A percentile compares a stretch with the other conserved stretches of the same genome.
Evolutionary conservation across 257 asterid genomes (phyloP).

Genomic region (Apocynum venetum): DNA sequence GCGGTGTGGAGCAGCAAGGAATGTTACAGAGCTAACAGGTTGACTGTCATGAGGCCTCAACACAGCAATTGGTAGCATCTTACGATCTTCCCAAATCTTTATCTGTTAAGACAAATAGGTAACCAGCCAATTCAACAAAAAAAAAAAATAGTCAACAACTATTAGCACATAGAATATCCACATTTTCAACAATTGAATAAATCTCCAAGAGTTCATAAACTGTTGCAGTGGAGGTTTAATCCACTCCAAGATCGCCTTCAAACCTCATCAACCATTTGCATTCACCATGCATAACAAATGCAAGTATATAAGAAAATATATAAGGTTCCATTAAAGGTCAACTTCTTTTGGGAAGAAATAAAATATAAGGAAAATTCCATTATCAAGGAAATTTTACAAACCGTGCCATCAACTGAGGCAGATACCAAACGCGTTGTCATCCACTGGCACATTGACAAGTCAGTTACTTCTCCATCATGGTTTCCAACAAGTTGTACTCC

Average conservation of each 20-base stretch:
- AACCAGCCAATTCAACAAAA: constrained; percentile 1
- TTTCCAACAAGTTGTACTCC: constrained; percentile 92
- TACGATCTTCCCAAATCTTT: constrained; percentile 95
- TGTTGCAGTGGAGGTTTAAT: not conserved
- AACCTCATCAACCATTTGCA: not conserved
- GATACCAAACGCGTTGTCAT: constrained; percentile 97
- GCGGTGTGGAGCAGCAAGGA: constrained; percentile 74
- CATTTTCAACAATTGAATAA: not conserved
- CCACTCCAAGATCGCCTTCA: not conserved
- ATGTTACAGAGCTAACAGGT: constrained; percentile 96
- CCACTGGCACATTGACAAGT: constrained; percentile 99
- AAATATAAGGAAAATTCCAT: not conserved
- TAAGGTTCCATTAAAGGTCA: not conserved
- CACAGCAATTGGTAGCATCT: constrained; percentile 77
- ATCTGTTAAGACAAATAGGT: constrained; percentile 45
- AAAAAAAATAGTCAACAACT: not conserved
- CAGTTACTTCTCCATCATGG: constrained; percentile 98
- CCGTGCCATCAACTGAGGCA: constrained; percentile 97
- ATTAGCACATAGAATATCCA: not conserved
- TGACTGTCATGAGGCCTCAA: constrained; percentile 88
- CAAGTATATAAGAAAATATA: not conserved
- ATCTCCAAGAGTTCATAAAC: not conserved
- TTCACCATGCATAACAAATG: not conserved
- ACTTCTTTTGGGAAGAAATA: not conserved
- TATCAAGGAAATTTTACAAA: constrained; percentile 27